Evolutionary conservation across 2,329 filamentous ascomycete species (phyloP), one percentile per base, ranked within the genome.

Genomic region (Fusarium vanettenii): DNA sequence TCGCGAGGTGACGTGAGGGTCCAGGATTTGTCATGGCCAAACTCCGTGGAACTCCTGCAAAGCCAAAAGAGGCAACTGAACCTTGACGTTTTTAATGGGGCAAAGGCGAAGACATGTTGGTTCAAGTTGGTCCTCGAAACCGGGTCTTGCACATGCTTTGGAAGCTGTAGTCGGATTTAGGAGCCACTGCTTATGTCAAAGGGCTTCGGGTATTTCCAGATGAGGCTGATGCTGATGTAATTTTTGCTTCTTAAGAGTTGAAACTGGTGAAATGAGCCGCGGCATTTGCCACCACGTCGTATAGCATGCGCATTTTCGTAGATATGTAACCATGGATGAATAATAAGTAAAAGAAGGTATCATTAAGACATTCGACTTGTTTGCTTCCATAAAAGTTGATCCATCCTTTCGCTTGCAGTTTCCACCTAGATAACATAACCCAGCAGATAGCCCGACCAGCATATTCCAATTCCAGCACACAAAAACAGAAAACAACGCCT

Each of bases 211-310:
- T n/a, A 20, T 27, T 20, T 55, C 4, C 27, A 18, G 20, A 18
- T 59, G 56, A 59, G 56, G 56, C 56, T 29, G 31, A 59, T 59
- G 56, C 52, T 57, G 52, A 57, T 41, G 56, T 41, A 59, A 59
- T 59, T 59, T 27, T 37, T 31, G 33, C 33, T 16, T 27, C 10
- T 59, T 59, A 14, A 13, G 48, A 6, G 16, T 52, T 29, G 48
- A 55, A 55, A 20, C 6, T 20, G 48, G 48, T n/a, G 10, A n/a
- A 55, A 55, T 55, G 11, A 6, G 22, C 43, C 43, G 8, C 22
- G 14, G 43, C 22, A 48, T 55, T 55, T 55, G 48, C 48, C 48
- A 31, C 48, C 27, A 20, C 10, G 48, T 55, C 48, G 18, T 55
- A 31, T 52, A 13, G 11, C 18, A 31, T n/a, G 11, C 18, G 13